Evolutionary conservation across 176 grass and related monocot genomes (phyloP), one percentile per base, ranked within the genome.

Genomic region (Typha latifolia): DNA sequence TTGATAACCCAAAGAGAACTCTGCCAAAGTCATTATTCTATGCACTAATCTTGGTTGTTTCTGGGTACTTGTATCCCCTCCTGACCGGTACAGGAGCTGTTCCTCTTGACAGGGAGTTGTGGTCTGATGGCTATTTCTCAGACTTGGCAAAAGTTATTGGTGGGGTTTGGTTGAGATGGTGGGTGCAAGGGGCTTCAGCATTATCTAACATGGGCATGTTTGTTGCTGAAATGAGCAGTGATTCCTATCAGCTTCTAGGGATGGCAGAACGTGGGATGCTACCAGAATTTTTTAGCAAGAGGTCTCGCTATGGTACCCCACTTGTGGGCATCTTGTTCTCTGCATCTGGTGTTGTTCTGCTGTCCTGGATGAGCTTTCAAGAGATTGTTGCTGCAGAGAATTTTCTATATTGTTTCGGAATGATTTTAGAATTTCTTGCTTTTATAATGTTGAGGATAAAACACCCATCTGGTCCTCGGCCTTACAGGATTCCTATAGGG

Each of bases 61-160:
- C 89, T 18, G 78, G 90, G 1, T 94, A 94, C 70, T 74, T 94
- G 55, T 77, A 88, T 31, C 90, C 90, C 14, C 82, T 94, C 63
- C 32, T 89, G 80, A 84, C 80, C 1, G 82, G 70, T 12, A 94
- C 80, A 0, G 85, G 90, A 37, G 79, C 90, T 43, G 57, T 81
- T 49, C 75, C 84, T 18, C 78, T 70, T 20, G 71, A 24, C 9
- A 68, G 72, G 48, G 73, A 82, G 49, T 62, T 62, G 47, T 94
- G 90, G 90, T 81, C 79, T 12, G 81, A 94, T 74, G 90, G 85
- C 47, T 89, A 83, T 62, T 94, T 94, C 78, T 79, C 90, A 32
- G 67, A 89, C 59, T 47, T 73, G n/a, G 61, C 63, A 62, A 73
- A 72, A 22, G 73, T 83, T 23, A n/a, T 83, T 55, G 81, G 55